phyloP scores from a whole-genome alignment of 352 stramenopile genomes.

The Pythium coloratum region DNA sequence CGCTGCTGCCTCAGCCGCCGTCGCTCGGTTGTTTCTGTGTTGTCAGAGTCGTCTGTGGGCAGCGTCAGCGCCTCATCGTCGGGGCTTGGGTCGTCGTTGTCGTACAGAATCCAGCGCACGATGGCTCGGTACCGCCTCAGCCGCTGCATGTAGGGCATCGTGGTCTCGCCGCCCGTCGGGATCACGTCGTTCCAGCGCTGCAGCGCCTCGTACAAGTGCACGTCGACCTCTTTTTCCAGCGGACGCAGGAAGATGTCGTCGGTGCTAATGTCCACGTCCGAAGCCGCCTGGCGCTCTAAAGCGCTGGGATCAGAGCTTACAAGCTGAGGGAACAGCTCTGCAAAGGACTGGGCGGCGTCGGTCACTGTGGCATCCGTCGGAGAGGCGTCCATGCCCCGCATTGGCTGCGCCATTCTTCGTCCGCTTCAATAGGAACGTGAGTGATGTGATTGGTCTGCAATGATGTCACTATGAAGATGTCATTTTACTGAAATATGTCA shows the following conservation, averaged over 20 bases:
- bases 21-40: conserved; percentile 14
- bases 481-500: not conserved
- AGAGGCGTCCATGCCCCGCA: not conserved
- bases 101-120: conserved; percentile 48
- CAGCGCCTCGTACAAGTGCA: conserved; percentile 54
- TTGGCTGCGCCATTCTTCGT: not conserved
- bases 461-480: not conserved
- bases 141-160: conserved; percentile 55
- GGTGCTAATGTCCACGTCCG: conserved; percentile 48
- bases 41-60: conserved; percentile 21
- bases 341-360: conserved; percentile 16
- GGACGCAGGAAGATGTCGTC: conserved; percentile 49
- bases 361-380: not conserved
- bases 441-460: not conserved
- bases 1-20: conserved; percentile 17
- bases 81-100: conserved; percentile 27
- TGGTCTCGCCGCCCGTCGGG: conserved; percentile 43
- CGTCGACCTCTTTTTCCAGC: conserved; percentile 59
- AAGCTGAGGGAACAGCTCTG: conserved; percentile 60
- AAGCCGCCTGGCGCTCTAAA: conserved; percentile 1
- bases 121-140: conserved; percentile 62
- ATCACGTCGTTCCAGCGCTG: conserved; percentile 63
- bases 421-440: not conserved
- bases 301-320: conserved; percentile 12
- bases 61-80: conserved; percentile 19